These are phyloP conservation scores for Penicillium nordicum DNA, from an alignment of 2,329 filamentous ascomycete species.

Conservation along the genomic window DNA sequence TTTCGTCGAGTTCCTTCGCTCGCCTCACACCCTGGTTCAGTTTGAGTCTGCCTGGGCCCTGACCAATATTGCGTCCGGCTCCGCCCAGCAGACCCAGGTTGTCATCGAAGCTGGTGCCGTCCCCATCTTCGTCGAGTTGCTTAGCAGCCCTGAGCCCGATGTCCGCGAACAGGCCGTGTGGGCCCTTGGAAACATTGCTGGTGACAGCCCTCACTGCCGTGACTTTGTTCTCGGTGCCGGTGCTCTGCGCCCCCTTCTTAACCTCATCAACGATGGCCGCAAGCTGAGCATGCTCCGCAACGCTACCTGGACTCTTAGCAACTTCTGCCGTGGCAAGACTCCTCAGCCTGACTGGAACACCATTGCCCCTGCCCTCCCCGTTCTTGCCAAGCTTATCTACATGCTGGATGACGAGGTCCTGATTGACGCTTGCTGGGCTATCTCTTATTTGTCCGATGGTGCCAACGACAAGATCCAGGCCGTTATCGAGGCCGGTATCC, in stretches of 20 bases:
- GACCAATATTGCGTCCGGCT: conserved; percentile 98
- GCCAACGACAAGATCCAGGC: conserved; percentile 99
- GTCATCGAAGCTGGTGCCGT: conserved; percentile 98
- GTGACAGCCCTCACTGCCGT: conserved; percentile 94
- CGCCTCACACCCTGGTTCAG: conserved; percentile 94
- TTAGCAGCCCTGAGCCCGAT: conserved; percentile 94
- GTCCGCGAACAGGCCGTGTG: conserved; percentile 97
- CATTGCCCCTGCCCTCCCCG: conserved; percentile 88
- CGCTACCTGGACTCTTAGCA: conserved; percentile 98
- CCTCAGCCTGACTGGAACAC: conserved; percentile 97
- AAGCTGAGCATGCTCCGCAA: conserved; percentile 99
- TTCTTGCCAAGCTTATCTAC: conserved; percentile 95
- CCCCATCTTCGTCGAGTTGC: conserved; percentile 94
- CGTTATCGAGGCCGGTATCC: conserved; percentile 96
- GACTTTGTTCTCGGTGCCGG: conserved; percentile 93
- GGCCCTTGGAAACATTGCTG: conserved; percentile 97
- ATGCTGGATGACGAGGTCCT: conserved; percentile 97
- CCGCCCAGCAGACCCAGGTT: conserved; percentile 94
- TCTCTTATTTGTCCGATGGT: conserved; percentile 96
- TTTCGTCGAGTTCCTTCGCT: conserved; percentile 97
- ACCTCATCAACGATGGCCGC: conserved; percentile 89
- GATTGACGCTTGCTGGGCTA: conserved; percentile 99
- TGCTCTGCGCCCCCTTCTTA: conserved; percentile 84
- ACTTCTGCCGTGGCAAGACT: conserved; percentile 99
- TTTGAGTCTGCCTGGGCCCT: conserved; percentile 99